Evolutionary conservation across 352 stramenopile genomes (phyloP), one percentile per base, ranked within the genome.

Genomic region (Pythium insidiosum): DNA sequence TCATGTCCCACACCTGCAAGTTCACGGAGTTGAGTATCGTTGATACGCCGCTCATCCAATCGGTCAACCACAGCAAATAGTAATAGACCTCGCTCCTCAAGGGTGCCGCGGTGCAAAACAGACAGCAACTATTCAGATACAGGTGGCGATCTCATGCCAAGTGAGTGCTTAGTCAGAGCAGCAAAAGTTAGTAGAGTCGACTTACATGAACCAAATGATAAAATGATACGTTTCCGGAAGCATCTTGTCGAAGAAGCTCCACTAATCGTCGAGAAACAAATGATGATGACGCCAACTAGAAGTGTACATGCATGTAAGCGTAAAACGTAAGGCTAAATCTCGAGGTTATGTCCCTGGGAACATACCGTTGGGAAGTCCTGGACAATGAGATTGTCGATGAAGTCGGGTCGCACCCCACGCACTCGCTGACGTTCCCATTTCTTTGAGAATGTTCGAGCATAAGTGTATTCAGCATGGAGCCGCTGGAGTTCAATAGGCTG

Each of bases 381-480:
- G 16, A 66, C 45, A 3, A 88, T 36, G 22, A 88, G 55, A n/a
- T 55, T 64, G 35, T 77, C 65, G 15, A 88, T 43, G 20, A 76
- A 69, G 44, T 81, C 68, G 39, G 66, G 56, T 1, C 70, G 61
- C 7, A 83, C 48, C 4, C 75, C 72, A 19, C 66, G 70, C 6
- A 82, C 43, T 15, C 70, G 77, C 10, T 52, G 65, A 15, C 63
- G 55, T 23, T 63, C 47, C 28, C 58, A 72, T 1, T 46, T 60
- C 38, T 79, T 81, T 2, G 57, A 43, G 52, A 76, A 61, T 29
- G 63, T 68, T 12, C 72, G 66, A 36, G 78, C 60, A 36, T 83
- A 88, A 38, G 70, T 68, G 43, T 84, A 88, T 47, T 88, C 75
- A 22, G 79, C 65, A 6, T 85, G 70, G 12, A 88, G 48, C 19